A percentile compares a stretch with the other conserved stretches of the same genome.
These are phyloP conservation scores for Usnea hakonensis DNA, from an alignment of 495 filamentous ascomycete genomes.

Conservation along the genomic window DNA sequence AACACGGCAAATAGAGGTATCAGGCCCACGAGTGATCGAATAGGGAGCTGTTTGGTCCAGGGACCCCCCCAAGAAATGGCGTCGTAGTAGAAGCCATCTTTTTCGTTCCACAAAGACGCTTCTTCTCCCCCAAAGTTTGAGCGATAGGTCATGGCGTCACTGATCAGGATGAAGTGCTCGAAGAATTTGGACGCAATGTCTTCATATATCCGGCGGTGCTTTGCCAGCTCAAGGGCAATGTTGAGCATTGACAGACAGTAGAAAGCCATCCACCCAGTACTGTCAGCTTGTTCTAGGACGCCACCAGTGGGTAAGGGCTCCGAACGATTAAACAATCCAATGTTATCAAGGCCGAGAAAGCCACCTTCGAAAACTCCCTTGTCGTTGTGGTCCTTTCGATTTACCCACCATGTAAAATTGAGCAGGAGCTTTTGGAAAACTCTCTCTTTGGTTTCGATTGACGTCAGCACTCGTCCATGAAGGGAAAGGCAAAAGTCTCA, in stretches of 20 bases:
- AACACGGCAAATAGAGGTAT: conserved; percentile 89
- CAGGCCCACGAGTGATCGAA: conserved; percentile 83
- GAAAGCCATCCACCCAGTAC: conserved; percentile 98
- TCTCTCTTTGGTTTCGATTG: conserved; percentile 47
- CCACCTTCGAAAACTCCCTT: conserved; percentile 97
- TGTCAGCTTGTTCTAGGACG: conserved; percentile 90
- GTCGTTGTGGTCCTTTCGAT: conserved; percentile 85
- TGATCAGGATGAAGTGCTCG: conserved; percentile 95
- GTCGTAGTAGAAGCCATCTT: conserved; percentile 97
- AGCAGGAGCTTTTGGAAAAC: conserved; percentile 94
- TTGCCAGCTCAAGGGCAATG: conserved; percentile 87
- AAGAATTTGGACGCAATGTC: conserved; percentile 97
- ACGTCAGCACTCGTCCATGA: not conserved
- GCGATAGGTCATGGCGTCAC: conserved; percentile 92
- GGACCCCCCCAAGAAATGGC: conserved; percentile 92
- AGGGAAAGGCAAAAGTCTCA: not conserved
- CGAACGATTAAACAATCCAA: conserved; percentile 95
- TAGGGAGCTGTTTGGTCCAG: conserved; percentile 84
- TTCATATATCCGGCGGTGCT: conserved; percentile 93
- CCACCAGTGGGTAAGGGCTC: conserved; percentile 92
- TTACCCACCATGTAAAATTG: conserved; percentile 99
- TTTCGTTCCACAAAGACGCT: conserved; percentile 86
- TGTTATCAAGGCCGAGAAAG: conserved; percentile 95
- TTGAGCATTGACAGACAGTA: conserved; percentile 95
- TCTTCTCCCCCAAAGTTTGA: conserved; percentile 56